These are phyloP conservation scores for Leucocoprinus sp. DNA, from an alignment of 768 basidiomycete species.

Conservation along the genomic window DNA sequence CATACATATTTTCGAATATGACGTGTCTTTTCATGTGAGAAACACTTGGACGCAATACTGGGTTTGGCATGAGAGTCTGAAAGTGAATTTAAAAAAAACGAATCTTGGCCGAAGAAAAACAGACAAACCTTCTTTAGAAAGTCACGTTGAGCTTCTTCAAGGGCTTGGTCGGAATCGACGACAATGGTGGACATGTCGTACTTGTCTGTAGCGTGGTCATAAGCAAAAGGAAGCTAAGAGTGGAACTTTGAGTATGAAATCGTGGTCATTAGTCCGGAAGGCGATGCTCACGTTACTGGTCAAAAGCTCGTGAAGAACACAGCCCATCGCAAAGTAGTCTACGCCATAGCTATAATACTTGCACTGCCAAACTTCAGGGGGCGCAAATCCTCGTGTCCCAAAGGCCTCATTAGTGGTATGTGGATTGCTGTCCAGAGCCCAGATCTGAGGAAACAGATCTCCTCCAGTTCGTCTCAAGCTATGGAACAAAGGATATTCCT, in stretches of 20 bases:
- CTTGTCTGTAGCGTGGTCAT: conserved; percentile 1
- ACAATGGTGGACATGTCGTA: conserved; percentile 1
- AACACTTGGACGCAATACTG: conserved; percentile 9
- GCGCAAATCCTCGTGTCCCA: conserved; percentile 5
- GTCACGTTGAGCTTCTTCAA: conserved; percentile 1
- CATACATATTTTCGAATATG: conserved; percentile 8
- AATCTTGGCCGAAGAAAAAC: neutral
- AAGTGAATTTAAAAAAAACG: neutral
- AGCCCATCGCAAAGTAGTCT: conserved; percentile 8
- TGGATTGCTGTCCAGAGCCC: conserved; percentile 8
- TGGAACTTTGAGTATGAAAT: neutral
- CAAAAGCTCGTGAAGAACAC: conserved; percentile 7
- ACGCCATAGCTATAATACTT: conserved; percentile 6
- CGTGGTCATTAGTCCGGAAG: neutral
- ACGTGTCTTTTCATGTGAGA: conserved; percentile 9
- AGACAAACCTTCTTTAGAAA: conserved; percentile 6
- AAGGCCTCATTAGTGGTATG: conserved; percentile 7
- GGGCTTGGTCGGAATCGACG: neutral
- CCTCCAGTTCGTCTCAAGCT: conserved; percentile 3
- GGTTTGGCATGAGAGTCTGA: conserved; percentile 7
- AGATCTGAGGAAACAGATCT: conserved; percentile 9
- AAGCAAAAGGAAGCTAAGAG: conserved; percentile 3
- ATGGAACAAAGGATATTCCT: conserved; percentile 8
- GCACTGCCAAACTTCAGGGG: conserved; percentile 7
- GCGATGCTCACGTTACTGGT: conserved; percentile 1